phyloP scores from a whole-genome alignment of 2,329 filamentous ascomycete genomes.

The Xylariaceae sp. region DNA sequence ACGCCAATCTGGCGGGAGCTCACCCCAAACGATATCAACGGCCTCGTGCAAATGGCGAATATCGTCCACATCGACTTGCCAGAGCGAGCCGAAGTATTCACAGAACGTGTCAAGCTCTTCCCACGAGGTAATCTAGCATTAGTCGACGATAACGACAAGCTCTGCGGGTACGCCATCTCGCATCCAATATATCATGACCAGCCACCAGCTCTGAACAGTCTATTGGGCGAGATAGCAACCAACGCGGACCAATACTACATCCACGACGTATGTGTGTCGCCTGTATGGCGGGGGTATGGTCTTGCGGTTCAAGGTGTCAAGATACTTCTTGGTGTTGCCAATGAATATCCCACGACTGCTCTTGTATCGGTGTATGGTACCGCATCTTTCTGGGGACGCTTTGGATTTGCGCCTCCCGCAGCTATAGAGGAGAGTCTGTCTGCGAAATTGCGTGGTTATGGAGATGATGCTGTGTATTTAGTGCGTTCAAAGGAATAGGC shows the following conservation, averaged over 20 bases:
- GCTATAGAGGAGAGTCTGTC: slow-evolving; percentile 19
- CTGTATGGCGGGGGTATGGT: slow-evolving; percentile 25
- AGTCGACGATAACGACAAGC: slow-evolving; percentile 12
- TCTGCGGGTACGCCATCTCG: slow-evolving; percentile 34
- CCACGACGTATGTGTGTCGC: slow-evolving; percentile 34
- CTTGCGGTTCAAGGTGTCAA: slow-evolving; percentile 23
- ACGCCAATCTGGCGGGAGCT: slow-evolving; percentile 28
- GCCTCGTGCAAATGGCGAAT: slow-evolving; percentile 26
- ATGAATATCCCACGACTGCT: slow-evolving; percentile 25
- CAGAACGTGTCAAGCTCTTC: slow-evolving; percentile 32
- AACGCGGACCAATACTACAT: slow-evolving; percentile 36
- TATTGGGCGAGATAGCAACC: slow-evolving; percentile 26
- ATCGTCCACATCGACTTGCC: slow-evolving; percentile 30
- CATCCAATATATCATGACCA: slow-evolving; percentile 31
- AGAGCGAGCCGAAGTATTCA: slow-evolving; percentile 29
- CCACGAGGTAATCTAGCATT: slow-evolving; percentile 33
- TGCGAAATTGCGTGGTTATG: slow-evolving; percentile 31
- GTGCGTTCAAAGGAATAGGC: slow-evolving; percentile 2
- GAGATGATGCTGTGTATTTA: slow-evolving; percentile 31
- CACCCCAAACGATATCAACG: slow-evolving; percentile 21
- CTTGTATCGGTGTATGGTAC: slow-evolving; percentile 37
- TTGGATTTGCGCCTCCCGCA: slow-evolving; percentile 27
- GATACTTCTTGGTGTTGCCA: slow-evolving; percentile 22
- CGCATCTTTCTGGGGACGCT: slow-evolving; percentile 30
- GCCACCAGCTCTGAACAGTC: slow-evolving; percentile 30